These are phyloP conservation scores for Leishmania tropica DNA, from an alignment of 208 protist species.

Conservation along the genomic window DNA sequence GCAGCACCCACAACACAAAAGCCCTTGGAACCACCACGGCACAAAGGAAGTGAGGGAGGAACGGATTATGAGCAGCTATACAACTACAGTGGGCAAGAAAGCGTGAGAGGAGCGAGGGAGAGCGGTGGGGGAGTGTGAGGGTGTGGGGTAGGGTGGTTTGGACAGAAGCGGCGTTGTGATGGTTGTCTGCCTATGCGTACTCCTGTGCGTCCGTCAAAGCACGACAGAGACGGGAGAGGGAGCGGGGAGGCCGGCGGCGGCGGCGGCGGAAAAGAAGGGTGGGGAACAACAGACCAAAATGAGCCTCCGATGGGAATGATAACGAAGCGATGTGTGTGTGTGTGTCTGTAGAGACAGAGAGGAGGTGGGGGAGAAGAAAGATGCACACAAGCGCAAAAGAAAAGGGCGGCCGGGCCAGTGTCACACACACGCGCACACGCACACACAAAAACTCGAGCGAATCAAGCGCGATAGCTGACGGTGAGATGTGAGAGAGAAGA, in stretches of 20 bases:
- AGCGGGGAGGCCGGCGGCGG: not conserved
- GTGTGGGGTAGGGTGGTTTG: no score
- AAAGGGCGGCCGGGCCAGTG: no score
- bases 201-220: not conserved
- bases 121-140: not conserved
- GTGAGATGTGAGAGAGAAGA: not conserved
- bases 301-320: not conserved
- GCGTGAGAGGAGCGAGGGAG: no score
- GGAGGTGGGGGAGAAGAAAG: no score
- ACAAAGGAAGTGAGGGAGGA: not conserved
- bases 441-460: not conserved
- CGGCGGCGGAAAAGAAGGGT: not conserved
- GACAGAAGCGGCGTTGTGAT: not conserved
- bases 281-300: not conserved
- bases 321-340: not conserved
- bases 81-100: constrained; percentile 5
- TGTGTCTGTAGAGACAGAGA: no score
- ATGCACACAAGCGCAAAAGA: not conserved
- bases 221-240: not conserved
- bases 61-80: not conserved
- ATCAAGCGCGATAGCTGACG: not conserved
- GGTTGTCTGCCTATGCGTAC: not conserved
- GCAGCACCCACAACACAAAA: not conserved
- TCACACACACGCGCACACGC: not conserved
- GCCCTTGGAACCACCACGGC: not conserved